Evolutionary conservation across 2,329 filamentous ascomycete genomes (phyloP), one percentile per base, ranked within the genome.

Genomic region (Davidsoniella australis): DNA sequence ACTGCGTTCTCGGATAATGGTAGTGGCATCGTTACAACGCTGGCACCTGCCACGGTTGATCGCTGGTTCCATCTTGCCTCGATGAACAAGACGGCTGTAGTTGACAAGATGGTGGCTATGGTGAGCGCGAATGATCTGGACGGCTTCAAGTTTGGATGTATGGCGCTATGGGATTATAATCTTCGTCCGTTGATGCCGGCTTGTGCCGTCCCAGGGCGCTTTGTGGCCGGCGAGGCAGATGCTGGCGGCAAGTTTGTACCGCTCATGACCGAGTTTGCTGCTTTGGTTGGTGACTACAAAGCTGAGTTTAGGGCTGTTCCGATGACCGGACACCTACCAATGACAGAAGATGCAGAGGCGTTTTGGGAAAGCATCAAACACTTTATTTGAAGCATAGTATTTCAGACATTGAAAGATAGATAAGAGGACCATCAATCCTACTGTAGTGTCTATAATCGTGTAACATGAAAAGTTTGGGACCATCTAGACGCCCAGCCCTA

Each of bases 321-420:
- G 0, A 66, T 71, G 7, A 78, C 85, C 0, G 86, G 86, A 0
- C 86, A 94, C 66, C 63, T 94, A 58, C 86, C 86, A 0, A 93
- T 93, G 84, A 78, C 78, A 44, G 86, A 93, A 64, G 73, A 76
- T 55, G 79, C 83, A 0, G 64, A 68, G 50, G 76, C 71, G 3
- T 87, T 88, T 60, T 80, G 80, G 60, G 66, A 72, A 24, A 75
- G 75, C 42, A 67, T 89, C 2, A 65, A 68, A 40, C 66, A 62
- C 7, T 84, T 83, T 54, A 56, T 85, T 52, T 72, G 56, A 58
- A 16, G 18, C 17, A n/a, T 4, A 17, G 8, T 10, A 12, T 40
- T 16, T 14, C 10, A 41, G 24, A 7, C 17, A 10, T 18, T 18
- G 18, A 18, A 29, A 44, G 23, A 33, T 44, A 26, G 42, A n/a